A percentile compares a stretch with the other conserved stretches of the same genome.
phyloP scores from a whole-genome alignment of 2,329 filamentous ascomycete species.

The Sporothrix brunneoviolacea region DNA sequence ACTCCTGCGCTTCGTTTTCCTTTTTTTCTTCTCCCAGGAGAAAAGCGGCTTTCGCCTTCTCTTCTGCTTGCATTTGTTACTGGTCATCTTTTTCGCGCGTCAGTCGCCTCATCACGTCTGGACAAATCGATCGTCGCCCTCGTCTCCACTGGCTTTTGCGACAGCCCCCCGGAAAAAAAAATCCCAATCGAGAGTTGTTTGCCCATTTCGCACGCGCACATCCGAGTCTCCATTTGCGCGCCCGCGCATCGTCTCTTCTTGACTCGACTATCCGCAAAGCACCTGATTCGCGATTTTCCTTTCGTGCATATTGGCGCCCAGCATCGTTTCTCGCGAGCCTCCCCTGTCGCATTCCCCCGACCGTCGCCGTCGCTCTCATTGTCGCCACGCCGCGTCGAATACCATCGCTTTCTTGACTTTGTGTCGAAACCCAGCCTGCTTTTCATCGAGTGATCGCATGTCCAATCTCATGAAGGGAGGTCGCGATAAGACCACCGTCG shows the following conservation, averaged over 20 bases:
- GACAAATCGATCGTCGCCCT: slow-evolving; percentile 8
- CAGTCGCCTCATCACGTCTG: neutral
- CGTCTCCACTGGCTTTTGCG: slow-evolving; percentile 13
- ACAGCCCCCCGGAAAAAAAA: neutral
- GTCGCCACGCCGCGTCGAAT: no score
- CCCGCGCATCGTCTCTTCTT: neutral
- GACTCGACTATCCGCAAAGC: neutral
- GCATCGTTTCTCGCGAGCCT: no score
- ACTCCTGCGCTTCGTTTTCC: neutral
- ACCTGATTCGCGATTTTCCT: no score
- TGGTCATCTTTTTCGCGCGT: neutral
- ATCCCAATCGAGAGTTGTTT: neutral
- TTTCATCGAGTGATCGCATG: no score
- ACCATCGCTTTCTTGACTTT: no score
- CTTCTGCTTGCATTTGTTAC: neutral
- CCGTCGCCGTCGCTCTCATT: neutral
- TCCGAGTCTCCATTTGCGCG: neutral
- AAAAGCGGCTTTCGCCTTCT: neutral
- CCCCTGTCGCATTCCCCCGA: no score
- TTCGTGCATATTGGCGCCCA: no score
- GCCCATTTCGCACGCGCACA: neutral
- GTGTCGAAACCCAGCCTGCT: no score
- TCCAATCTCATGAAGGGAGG: no score
- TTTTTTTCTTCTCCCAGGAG: neutral
- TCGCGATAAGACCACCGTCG: no score